Base-by-base conservation (phyloP, 305 asterid genomes). In the Andrographis paniculata region DNA sequence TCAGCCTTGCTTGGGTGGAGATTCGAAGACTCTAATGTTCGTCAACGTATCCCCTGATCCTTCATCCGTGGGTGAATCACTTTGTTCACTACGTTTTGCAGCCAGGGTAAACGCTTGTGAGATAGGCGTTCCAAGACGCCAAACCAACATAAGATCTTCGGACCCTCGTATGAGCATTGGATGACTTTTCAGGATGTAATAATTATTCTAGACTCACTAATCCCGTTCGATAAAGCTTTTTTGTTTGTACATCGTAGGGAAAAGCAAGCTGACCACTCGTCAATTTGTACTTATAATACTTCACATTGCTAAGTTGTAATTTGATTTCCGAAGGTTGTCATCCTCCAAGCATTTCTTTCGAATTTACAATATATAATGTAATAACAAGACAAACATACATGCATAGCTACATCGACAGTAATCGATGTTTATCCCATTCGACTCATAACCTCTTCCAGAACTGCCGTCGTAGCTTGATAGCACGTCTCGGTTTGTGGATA, bases 1-100 rank as follows among this genome's bases (percentile, higher is more conserved):
- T 14, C 94, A 92, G 97, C 99, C 99, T 23, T 87, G 99, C 72
- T 73, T 92, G 61, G 97, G 97, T 6, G 99, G 97, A 45, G 97
- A 92, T 55, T 92, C 99, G 1, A 92, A 92, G 76, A 87, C 94
- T 0, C 53, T 92, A 70, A 87, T 92, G 97, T 79, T 92, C 48
- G 99, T 87, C 24, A 92, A 92, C 56, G 68, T 92, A 18, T 75
- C 99, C 1, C 99, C 95, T 0, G 99, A 82, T 20, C 77, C 93
- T 13, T 55, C 91, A 27, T 92, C 99, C 0, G 66, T 68, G 2
- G 85, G 94, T 41, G 99, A 92, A 72, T 82, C 97, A n/a, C 94
- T 92, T 42, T 87, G 99, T 63, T 92, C 99, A 17, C 94, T 92
- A 7, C 71, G 97, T 15, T 87, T 92, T 46, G 99, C 99, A 12